A percentile compares a stretch with the other conserved stretches of the same genome.
Evolutionary conservation across 176 grass and related monocot species (phyloP).

Genomic region (Bonia amplexicaulis): DNA sequence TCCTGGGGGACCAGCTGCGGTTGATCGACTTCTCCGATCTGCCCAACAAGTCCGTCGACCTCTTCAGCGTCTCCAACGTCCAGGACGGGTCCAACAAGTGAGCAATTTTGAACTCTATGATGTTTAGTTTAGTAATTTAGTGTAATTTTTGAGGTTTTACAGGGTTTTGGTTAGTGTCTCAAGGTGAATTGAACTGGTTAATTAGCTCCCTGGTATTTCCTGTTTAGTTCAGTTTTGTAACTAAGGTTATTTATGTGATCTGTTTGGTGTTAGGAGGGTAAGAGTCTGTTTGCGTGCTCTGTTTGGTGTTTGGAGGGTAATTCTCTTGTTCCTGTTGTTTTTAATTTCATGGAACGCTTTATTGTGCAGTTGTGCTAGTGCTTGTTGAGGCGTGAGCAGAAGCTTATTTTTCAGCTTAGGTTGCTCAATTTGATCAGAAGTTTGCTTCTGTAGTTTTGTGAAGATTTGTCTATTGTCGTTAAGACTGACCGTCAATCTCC

Average conservation of each 20-base stretch:
- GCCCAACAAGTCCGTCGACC: constrained; percentile 73
- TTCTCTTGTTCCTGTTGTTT: not conserved
- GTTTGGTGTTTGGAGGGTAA: not conserved
- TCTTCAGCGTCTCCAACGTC: constrained; percentile 96
- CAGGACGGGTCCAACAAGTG: constrained; percentile 74
- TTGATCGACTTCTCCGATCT: constrained; percentile 77
- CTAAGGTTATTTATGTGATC: not conserved
- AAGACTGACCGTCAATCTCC: not conserved
- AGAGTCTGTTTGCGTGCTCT: not conserved
- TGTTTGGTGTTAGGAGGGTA: not conserved
- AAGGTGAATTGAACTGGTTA: not conserved
- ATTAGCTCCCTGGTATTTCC: not conserved
- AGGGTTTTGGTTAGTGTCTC: not conserved
- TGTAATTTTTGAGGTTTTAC: not conserved
- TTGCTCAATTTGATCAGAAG: not conserved
- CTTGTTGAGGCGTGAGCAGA: too few relatives aligned
- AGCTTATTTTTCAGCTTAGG: not conserved
- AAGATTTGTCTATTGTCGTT: not conserved
- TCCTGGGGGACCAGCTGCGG: constrained; percentile 62
- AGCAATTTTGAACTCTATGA: not conserved
- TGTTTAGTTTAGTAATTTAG: not conserved
- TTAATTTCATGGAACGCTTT: not conserved
- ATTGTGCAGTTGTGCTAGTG: not conserved
- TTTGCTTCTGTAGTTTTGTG: not conserved
- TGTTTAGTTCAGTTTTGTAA: not conserved